phyloP scores from a whole-genome alignment of 257 asterid species.

The Solanum ahanhuiri region DNA sequence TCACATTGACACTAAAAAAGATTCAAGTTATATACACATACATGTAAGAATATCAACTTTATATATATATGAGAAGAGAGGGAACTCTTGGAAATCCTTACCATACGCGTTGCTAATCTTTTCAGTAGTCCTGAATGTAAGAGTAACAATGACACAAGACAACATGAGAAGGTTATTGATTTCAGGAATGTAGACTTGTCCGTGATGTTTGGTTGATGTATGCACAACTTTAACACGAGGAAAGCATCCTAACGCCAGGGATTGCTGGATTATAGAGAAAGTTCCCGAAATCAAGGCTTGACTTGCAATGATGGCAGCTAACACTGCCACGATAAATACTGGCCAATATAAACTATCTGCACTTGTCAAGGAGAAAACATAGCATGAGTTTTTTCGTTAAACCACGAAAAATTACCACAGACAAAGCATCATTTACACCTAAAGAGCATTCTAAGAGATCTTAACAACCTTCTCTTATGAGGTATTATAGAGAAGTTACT shows the following conservation, averaged over 20 bases:
- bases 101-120: conserved; percentile 57
- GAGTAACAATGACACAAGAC: conserved; percentile 35
- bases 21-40: neutral
- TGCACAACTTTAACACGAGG: conserved; percentile 50
- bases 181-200: conserved; percentile 52
- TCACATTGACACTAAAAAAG: neutral
- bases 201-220: conserved; percentile 32
- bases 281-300: conserved; percentile 55
- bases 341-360: conserved; percentile 53
- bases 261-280: conserved; percentile 46
- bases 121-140: conserved; percentile 27
- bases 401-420: neutral
- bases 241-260: conserved; percentile 51
- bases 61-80: neutral
- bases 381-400: neutral
- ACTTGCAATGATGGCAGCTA: conserved; percentile 46
- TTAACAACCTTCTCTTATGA: neutral
- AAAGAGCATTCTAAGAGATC: neutral
- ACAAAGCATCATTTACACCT: neutral
- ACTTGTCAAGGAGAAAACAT: neutral
- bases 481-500: too few species aligned
- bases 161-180: conserved; percentile 42
- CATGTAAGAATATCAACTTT: neutral
- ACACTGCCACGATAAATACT: conserved; percentile 33
- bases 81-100: neutral